These are phyloP conservation scores for Olyra latifolia DNA, from an alignment of 176 grass and related monocot species.

Conservation along the genomic window DNA sequence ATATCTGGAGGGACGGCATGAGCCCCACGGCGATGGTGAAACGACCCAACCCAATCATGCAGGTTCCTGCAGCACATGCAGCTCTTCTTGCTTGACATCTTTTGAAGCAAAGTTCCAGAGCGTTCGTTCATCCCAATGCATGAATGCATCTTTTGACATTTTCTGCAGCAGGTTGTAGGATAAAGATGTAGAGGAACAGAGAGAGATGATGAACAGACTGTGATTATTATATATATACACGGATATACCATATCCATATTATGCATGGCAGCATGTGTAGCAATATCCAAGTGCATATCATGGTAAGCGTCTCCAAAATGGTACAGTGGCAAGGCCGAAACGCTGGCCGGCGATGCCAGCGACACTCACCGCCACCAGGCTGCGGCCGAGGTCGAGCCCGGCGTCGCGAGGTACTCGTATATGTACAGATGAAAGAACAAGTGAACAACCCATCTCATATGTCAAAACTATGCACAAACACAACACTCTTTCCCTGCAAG, in stretches of 20 bases:
- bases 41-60: conserved; percentile 21
- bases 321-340: conserved; percentile 35
- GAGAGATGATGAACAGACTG: neutral
- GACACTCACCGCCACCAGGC: conserved; percentile 36
- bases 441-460: conserved; percentile 31
- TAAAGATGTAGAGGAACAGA: neutral
- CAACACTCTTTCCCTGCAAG: conserved; percentile 20
- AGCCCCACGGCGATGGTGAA: neutral
- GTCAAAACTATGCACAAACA: conserved; percentile 59
- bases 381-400: conserved; percentile 19
- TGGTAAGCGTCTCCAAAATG: conserved; percentile 47
- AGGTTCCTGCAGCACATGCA: neutral
- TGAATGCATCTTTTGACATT: neutral
- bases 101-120: too few species aligned
- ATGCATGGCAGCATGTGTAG: conserved; percentile 16
- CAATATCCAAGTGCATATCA: conserved; percentile 38
- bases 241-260: neutral
- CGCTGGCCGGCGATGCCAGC: conserved; percentile 31
- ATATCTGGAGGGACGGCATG: neutral
- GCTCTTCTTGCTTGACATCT: too few species aligned
- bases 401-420: conserved; percentile 22
- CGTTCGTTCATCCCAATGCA: too few species aligned
- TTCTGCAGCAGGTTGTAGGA: neutral
- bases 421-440: conserved; percentile 44
- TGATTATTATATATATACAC: neutral